Evolutionary conservation across 2,329 filamentous ascomycete species (phyloP), one percentile per base, ranked within the genome.

Genomic region (Ophiostoma quercus): DNA sequence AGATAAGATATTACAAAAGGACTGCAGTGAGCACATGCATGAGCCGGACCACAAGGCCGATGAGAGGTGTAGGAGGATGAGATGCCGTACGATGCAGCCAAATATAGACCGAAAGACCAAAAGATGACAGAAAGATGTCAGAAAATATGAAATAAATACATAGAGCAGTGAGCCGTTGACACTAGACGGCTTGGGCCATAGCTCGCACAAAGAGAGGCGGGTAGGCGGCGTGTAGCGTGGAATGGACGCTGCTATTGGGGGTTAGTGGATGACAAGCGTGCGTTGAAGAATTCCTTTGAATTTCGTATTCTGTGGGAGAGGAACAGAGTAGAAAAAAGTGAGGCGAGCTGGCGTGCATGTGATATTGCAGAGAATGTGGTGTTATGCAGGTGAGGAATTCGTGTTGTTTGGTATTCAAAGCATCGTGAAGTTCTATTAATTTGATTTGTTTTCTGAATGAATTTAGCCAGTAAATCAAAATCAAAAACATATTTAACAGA

Each of bases 161-260:
- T 4, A 57, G 0, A 57, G 22, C 9, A 6, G n/a, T 25, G 11
- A 25, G n/a, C 51, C 8, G n/a, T 47, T 47, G 22, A 22, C 22
- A 57, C 51, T 57, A 57, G 51, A 25, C 51, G 16, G 43, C 51
- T 25, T 25, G 12, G 22, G 51, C n/a, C 51, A 57, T 47, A 57
- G 51, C n/a, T 25, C 16, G 9, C 22, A 25, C 51, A 57, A 57
- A 25, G 51, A 22, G 11, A 4, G 11, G 3, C 51, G n/a, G 51
- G 51, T 25, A 57, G 51, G n/a, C 11, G 51, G 51, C 43, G 19
- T 47, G 51, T 57, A 57, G 51, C 51, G 51, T 57, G 51, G 51
- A 57, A 57, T 57, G 51, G 51, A 11, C 11, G n/a, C 11, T 11
- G 22, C 12, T 57, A 14, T 57, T 57, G n/a, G 22, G 51, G n/a